phyloP scores from a whole-genome alignment of 495 filamentous ascomycete genomes.

The Aspergillus cavernicola region DNA sequence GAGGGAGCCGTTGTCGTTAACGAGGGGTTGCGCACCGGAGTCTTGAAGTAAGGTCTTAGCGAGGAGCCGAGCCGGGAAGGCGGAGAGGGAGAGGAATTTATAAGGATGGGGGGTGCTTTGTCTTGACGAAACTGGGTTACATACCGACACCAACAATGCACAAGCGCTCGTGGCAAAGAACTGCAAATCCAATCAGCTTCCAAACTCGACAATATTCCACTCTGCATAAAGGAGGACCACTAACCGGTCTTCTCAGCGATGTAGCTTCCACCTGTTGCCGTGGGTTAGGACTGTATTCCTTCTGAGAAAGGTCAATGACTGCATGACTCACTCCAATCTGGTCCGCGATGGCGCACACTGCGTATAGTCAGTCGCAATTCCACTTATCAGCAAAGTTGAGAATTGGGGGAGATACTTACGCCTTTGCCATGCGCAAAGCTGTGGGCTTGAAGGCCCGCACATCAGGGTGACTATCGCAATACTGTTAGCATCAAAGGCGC shows the following conservation, averaged over 20 bases:
- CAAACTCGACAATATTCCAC: conserved; percentile 2
- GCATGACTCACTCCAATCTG: conserved; percentile 90
- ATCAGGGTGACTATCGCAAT: conserved; percentile 73
- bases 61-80: neutral
- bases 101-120: neutral
- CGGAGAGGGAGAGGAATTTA: neutral
- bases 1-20: conserved; percentile 83
- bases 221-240: conserved; percentile 13
- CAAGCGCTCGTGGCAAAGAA: conserved; percentile 94
- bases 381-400: conserved; percentile 9
- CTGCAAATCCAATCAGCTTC: conserved; percentile 47
- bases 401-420: conserved; percentile 53
- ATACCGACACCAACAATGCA: conserved; percentile 96
- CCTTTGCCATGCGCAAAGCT: conserved; percentile 92
- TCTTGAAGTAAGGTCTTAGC: conserved; percentile 48
- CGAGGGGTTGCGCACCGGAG: conserved; percentile 89
- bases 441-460: conserved; percentile 96
- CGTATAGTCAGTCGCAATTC: conserved; percentile 38
- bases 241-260: conserved; percentile 86
- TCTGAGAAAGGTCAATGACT: conserved; percentile 2
- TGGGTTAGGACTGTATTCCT: conserved; percentile 14
- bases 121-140: conserved; percentile 26
- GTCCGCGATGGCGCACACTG: conserved; percentile 92
- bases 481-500: conserved; percentile 21
- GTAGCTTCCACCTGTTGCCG: conserved; percentile 73